phyloP scores from a whole-genome alignment of 2,329 filamentous ascomycete genomes.

The Coniochaeta sp. region DNA sequence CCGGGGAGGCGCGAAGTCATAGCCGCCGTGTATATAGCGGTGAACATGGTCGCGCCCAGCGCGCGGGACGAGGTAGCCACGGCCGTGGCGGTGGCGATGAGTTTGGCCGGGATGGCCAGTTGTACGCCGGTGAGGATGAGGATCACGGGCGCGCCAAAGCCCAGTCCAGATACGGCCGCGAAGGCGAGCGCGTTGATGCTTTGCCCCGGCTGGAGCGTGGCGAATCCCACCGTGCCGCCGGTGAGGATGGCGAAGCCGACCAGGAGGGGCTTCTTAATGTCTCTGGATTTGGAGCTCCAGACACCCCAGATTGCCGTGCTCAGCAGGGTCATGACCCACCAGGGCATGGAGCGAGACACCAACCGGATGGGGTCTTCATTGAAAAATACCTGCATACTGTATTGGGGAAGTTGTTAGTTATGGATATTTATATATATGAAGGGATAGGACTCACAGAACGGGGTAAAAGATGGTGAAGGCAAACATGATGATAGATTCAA shows the following conservation, averaged over 20 bases:
- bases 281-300: background rate
- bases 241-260: background rate
- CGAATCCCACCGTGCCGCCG: background rate
- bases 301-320: background rate
- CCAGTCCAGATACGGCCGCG: background rate
- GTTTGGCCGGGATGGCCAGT: background rate
- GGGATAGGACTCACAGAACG: conserved; percentile 1
- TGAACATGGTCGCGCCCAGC: conserved; percentile 6
- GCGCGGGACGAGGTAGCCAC: conserved; percentile 4
- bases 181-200: background rate
- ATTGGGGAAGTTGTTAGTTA: too few relatives aligned
- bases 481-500: conserved; percentile 1
- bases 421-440: too few relatives aligned
- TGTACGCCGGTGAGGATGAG: conserved; percentile 2
- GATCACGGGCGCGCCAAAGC: conserved; percentile 1
- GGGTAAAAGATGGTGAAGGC: background rate
- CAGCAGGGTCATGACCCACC: background rate
- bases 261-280: background rate
- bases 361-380: background rate
- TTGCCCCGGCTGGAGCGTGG: background rate
- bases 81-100: conserved; percentile 4
- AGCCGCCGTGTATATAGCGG: conserved; percentile 6
- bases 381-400: too few relatives aligned
- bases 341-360: background rate
- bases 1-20: background rate